Conservation (phyloP, 805 yeast genomes). For the Lipomyces yamanashiensis region DNA sequence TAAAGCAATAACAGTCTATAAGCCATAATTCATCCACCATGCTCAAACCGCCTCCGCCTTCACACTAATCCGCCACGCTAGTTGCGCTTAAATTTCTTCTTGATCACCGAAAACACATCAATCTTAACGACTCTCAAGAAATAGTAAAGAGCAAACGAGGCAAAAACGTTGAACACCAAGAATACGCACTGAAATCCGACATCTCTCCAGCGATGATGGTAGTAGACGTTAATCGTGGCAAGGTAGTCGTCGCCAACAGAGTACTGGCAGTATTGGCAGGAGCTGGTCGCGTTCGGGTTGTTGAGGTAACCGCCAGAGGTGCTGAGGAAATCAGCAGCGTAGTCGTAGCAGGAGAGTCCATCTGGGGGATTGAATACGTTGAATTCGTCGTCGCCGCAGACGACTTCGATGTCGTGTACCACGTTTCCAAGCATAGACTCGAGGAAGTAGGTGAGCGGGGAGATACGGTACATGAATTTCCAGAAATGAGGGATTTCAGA, state of each 20-base stretch:
- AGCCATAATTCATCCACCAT: not conserved
- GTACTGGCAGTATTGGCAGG: slow-evolving; percentile 32
- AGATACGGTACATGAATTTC: slow-evolving; percentile 78
- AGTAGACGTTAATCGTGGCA: slow-evolving; percentile 47
- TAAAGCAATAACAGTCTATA: too few species aligned
- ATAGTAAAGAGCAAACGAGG: slow-evolving; percentile 21
- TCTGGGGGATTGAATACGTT: slow-evolving; percentile 57
- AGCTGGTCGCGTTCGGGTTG: slow-evolving; percentile 40
- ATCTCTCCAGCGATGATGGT: slow-evolving; percentile 67
- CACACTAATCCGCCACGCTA: not conserved
- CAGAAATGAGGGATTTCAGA: slow-evolving; percentile 75
- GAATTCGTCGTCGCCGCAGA: slow-evolving; percentile 57
- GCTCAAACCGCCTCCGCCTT: not conserved
- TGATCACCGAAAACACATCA: slow-evolving; percentile 1
- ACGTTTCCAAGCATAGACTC: slow-evolving; percentile 57
- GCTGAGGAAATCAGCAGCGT: slow-evolving; percentile 51
- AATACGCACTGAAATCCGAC: slow-evolving; percentile 59
- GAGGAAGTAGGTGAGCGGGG: slow-evolving; percentile 73
- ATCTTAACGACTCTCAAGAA: slow-evolving; percentile 56
- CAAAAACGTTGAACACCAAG: slow-evolving; percentile 48
- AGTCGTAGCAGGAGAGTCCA: slow-evolving; percentile 62
- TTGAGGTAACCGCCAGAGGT: slow-evolving; percentile 42
- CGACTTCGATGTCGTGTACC: slow-evolving; percentile 57
- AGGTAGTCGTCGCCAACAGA: slow-evolving; percentile 34
- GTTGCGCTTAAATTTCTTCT: not conserved